Evolutionary conservation across 2,329 filamentous ascomycete genomes (phyloP).

Genomic region (Cercospora berteroae): DNA sequence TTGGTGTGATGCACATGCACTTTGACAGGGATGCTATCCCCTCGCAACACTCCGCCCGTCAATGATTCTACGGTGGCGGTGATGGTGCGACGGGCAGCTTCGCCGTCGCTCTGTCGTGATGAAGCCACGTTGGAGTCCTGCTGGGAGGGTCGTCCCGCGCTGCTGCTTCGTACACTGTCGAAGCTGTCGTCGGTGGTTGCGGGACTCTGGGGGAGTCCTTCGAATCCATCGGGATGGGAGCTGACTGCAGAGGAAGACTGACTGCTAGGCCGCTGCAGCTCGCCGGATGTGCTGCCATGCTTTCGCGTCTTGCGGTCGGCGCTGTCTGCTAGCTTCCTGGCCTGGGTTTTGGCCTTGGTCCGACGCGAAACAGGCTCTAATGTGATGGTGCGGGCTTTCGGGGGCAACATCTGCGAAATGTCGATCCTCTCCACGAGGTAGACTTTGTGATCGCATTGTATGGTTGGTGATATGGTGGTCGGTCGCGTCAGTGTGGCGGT

Average conservation of each 20-base stretch:
- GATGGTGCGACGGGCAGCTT: conserved; percentile 64
- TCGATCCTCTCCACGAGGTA: conserved; percentile 80
- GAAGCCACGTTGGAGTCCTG: conserved; percentile 44
- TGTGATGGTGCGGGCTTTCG: conserved; percentile 78
- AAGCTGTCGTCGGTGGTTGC: conserved; percentile 50
- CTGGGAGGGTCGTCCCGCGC: conserved; percentile 36
- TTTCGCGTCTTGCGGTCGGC: conserved; percentile 30
- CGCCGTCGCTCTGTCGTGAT: conserved; percentile 49
- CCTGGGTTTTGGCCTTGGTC: conserved; percentile 59
- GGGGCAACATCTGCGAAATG: conserved; percentile 69
- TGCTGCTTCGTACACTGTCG: conserved; percentile 32
- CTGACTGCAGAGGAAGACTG: conserved; percentile 32
- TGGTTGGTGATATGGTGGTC: conserved; percentile 76
- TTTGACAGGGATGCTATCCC: conserved; percentile 76
- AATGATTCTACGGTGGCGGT: conserved; percentile 80
- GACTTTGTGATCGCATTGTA: conserved; percentile 77
- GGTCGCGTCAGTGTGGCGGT: conserved; percentile 87
- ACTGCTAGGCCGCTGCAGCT: conserved; percentile 28
- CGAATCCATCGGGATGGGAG: conserved; percentile 33
- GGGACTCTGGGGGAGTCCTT: conserved; percentile 40
- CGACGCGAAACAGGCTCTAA: conserved; percentile 80
- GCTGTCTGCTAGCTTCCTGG: conserved; percentile 31
- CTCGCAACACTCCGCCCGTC: conserved; percentile 79
- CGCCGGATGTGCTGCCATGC: conserved; percentile 25
- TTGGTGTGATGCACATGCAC: conserved; percentile 86